These are phyloP conservation scores for Rostrohypoxylon terebratum DNA, from an alignment of 495 filamentous ascomycete species.

Conservation along the genomic window DNA sequence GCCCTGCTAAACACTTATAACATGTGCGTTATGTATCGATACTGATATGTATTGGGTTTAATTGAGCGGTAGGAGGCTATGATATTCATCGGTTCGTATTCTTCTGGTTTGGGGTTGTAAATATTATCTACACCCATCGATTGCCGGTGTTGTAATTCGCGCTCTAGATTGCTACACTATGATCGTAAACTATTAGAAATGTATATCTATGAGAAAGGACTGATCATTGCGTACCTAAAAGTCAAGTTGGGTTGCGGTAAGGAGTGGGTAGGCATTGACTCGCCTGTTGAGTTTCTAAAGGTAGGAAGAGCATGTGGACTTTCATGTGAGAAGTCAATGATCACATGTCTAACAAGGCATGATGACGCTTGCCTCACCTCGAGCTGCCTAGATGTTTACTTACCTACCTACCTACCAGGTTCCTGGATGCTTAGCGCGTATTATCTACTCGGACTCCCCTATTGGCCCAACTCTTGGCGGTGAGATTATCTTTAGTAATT, in stretches of 20 bases:
- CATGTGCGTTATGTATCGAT: constrained; percentile 17
- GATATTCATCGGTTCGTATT: constrained; percentile 9
- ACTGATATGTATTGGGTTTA: constrained; percentile 16
- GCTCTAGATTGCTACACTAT: not conserved
- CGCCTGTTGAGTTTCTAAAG: not conserved
- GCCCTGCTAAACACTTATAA: not conserved
- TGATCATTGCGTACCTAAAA: not conserved
- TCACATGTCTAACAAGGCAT: not conserved
- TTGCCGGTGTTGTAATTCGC: not conserved
- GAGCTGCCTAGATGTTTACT: not conserved
- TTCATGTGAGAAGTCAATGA: not conserved
- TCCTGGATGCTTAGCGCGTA: not conserved
- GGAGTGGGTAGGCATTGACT: not conserved
- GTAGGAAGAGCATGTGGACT: not conserved
- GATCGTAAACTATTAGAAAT: not conserved
- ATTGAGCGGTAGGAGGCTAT: constrained; percentile 13
- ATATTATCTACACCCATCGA: not conserved
- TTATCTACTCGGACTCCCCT: not conserved
- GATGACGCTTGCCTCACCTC: not conserved
- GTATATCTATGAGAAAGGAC: not conserved
- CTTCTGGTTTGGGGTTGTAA: not conserved
- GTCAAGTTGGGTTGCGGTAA: not conserved
- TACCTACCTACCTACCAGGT: not conserved
- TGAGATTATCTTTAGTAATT: not conserved
- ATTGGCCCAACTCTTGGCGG: not conserved